Base-by-base conservation (phyloP, 1,284 basidiomycete species). In the Boletellus deceptivus region DNA sequence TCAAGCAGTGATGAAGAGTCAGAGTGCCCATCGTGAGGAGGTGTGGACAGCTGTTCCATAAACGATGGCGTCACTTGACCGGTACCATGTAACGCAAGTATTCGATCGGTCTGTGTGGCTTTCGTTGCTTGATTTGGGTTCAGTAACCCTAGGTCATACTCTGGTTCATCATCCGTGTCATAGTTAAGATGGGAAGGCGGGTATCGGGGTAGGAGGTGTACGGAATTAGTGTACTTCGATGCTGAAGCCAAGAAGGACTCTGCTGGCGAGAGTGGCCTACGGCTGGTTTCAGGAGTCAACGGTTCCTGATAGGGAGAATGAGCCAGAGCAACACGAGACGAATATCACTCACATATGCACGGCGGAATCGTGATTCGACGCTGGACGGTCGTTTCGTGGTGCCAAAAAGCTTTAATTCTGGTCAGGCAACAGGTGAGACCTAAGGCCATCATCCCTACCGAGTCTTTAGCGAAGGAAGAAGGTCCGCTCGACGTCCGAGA, bases 81-180 rank as follows among this genome's bases (percentile, higher is more conserved):
- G 17, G 70, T 61, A n/a, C 63, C 61, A 13, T 72, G 62, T 17
- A 62, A 47, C 37, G 56, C 62, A 48, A 42, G 55, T 55, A 65
- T 71, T 22, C 62, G 57, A 45, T 93, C 89, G 0, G 90, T 93
- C 64, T 94, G 93, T 2, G 91, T 80, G 5, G 81, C 86, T 39
- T 80, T 77, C 14, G 83, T 85, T 18, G 71, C 63, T 56, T 71
- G 76, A 60, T 79, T 75, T 6, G 71, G 60, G 4, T 68, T 68
- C 46, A 70, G 51, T 6, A 65, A 53, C 10, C 58, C 60, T 13
- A 67, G 69, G 9, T 72, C 72, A 40, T 67, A 67, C 20, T 69
- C 65, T 36, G 65, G 68, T 20, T 75, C 72, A 25, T 77, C 74
- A 17, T 80, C 79, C 18, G 74, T 54, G 41, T 85, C 82, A 33